These are phyloP conservation scores for Fusarium neocosmosporiellum DNA, from an alignment of 2,329 filamentous ascomycete genomes.

Conservation along the genomic window DNA sequence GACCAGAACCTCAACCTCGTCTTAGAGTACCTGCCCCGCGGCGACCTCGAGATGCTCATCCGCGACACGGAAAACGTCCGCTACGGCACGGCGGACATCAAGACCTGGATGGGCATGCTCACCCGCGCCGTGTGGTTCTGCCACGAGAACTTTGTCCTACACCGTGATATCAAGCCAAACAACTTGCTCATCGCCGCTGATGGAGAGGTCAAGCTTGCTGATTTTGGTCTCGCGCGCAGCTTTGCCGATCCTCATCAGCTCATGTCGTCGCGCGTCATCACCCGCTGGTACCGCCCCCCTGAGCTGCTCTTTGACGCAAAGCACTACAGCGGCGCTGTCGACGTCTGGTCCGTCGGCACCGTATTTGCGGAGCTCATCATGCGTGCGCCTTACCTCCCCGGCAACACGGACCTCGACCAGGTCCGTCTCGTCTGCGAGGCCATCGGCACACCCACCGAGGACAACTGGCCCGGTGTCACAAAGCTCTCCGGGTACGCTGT, in stretches of 20 bases:
- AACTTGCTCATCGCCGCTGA: slow-evolving; percentile 95
- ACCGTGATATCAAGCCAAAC: slow-evolving; percentile 99
- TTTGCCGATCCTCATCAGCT: slow-evolving; percentile 88
- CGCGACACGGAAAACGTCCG: slow-evolving; percentile 81
- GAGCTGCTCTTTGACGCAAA: slow-evolving; percentile 92
- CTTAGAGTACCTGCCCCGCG: slow-evolving; percentile 91
- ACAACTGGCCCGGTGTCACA: slow-evolving; percentile 93
- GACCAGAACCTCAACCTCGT: slow-evolving; percentile 97
- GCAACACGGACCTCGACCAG: slow-evolving; percentile 87
- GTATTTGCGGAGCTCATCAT: slow-evolving; percentile 93
- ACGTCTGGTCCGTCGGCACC: slow-evolving; percentile 92
- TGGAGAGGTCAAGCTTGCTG: slow-evolving; percentile 93
- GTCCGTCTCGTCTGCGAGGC: slow-evolving; percentile 84
- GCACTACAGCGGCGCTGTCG: slow-evolving; percentile 90
- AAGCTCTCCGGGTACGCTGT: slow-evolving; percentile 84
- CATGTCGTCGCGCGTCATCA: slow-evolving; percentile 97
- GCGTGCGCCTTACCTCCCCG: slow-evolving; percentile 84
- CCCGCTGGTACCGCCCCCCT: slow-evolving; percentile 93
- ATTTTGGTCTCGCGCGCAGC: slow-evolving; percentile 92
- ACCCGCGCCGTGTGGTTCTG: slow-evolving; percentile 94
- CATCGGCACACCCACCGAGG: slow-evolving; percentile 91
- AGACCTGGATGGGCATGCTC: slow-evolving; percentile 99
- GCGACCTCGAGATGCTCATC: slow-evolving; percentile 94
- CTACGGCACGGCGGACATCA: slow-evolving; percentile 91
- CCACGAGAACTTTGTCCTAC: slow-evolving; percentile 92